A percentile compares a stretch with the other conserved stretches of the same genome.
Evolutionary conservation across 345 rosid genomes (phyloP).

Genomic region (sweet orange (Citrus sinensis)): DNA sequence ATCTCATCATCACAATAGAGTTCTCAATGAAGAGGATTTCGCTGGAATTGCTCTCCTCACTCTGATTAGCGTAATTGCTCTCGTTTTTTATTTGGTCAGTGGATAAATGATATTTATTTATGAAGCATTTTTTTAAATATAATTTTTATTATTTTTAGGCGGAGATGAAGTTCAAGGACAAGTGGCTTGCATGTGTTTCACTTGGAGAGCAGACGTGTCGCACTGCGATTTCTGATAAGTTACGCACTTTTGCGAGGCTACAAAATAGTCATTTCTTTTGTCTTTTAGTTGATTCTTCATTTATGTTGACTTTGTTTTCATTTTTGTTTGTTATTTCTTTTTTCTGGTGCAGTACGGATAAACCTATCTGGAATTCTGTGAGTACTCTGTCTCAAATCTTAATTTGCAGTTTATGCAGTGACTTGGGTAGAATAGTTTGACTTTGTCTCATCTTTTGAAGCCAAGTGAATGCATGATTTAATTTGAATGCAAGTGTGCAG

Average conservation of each 20-base stretch:
- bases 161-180: conserved; percentile 78
- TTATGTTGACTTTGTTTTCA: neutral
- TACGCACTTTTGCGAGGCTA: conserved; percentile 9
- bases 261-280: neutral
- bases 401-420: neutral
- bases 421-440: neutral
- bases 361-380: conserved; percentile 86
- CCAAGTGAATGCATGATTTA: neutral
- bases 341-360: conserved; percentile 64
- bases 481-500: neutral
- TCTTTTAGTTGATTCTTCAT: neutral
- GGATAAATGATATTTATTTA: neutral
- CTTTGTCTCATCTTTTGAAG: neutral
- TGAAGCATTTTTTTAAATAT: neutral
- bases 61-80: conserved; percentile 40
- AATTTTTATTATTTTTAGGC: conserved; percentile 37
- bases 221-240: conserved; percentile 69
- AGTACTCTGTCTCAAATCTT: conserved; percentile 19
- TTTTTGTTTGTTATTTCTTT: conserved; percentile 3
- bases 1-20: conserved; percentile 17
- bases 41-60: conserved; percentile 89
- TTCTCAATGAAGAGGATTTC: conserved; percentile 54
- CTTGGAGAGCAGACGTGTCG: conserved; percentile 91
- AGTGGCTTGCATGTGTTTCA: conserved; percentile 86
- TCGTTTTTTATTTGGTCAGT: neutral